Evolutionary conservation across 768 basidiomycete genomes (phyloP), one percentile per base, ranked within the genome.

Genomic region (Tricholoma bakamatsutake): DNA sequence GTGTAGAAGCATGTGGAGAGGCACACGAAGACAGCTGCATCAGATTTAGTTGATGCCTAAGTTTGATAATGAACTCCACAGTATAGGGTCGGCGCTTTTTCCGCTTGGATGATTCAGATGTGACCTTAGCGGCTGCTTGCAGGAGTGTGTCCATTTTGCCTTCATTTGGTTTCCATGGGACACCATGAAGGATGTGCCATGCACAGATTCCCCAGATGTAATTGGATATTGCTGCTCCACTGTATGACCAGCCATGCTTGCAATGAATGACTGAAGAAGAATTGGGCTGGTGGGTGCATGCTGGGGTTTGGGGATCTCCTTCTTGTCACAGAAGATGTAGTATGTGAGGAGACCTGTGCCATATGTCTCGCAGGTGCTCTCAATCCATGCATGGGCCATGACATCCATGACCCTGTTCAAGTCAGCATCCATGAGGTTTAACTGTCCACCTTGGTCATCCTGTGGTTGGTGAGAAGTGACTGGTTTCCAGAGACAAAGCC

Each of bases 181-280:
- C n/a, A n/a, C n/a, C n/a, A n/a, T n/a, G n/a, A n/a, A n/a, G n/a
- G n/a, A n/a, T n/a, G n/a, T n/a, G n/a, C n/a, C n/a, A n/a, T n/a
- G n/a, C n/a, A n/a, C n/a, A n/a, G n/a, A n/a, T n/a, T n/a, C n/a
- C n/a, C n/a, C n/a, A n/a, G n/a, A n/a, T n/a, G n/a, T n/a, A n/a
- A n/a, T n/a, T n/a, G n/a, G n/a, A n/a, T n/a, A n/a, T n/a, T n/a
- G n/a, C n/a, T n/a, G n/a, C n/a, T n/a, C n/a, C 1, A 24, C 69
- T 61, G 60, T 77, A 73, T 33, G 31, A 33, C 74, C 76, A 77
- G 0, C 73, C 71, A 1, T 66, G 58, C 2, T 75, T 55, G 0
- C 62, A 67, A 1, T 52, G 43, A 1, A 71, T 72, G 60, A 72
- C 75, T 6, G 46, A n/a, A 27, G 0, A 73, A 75, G 59, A 1